Percentiles rank a stretch among this genome's conserved stretches.
These are phyloP conservation scores for Aspergillus sergii DNA, from an alignment of 2,329 filamentous ascomycete genomes.

Conservation along the genomic window DNA sequence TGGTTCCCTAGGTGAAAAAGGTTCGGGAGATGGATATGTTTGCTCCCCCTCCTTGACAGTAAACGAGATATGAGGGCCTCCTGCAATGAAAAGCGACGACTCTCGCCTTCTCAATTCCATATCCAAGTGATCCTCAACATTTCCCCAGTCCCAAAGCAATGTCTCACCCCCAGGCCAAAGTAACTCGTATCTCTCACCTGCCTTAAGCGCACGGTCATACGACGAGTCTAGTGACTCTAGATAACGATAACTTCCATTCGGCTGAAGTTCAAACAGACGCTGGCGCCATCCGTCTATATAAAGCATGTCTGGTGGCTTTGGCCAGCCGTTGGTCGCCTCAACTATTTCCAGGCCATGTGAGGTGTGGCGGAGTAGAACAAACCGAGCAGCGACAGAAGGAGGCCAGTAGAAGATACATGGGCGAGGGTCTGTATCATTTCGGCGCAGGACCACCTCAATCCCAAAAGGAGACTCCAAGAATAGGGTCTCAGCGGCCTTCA, in stretches of 20 bases:
- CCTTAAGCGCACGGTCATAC: background rate
- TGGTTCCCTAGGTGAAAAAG: background rate
- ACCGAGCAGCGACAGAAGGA: background rate
- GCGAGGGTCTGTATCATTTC: background rate
- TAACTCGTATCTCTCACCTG: background rate
- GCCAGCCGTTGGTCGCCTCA: no score
- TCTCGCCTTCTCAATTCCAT: background rate
- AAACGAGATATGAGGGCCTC: background rate
- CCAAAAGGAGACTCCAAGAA: background rate
- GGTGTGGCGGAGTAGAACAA: background rate
- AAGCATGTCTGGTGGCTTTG: no score
- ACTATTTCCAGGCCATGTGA: background rate
- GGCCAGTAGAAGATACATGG: background rate
- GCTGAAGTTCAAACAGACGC: background rate
- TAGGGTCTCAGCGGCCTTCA: background rate
- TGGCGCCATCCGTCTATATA: background rate
- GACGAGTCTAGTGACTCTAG: background rate
- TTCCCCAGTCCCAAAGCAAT: background rate
- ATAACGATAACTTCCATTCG: background rate
- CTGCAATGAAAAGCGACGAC: background rate
- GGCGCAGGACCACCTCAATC: background rate
- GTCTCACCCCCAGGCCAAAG: background rate
- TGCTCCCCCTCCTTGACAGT: background rate
- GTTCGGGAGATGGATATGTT: background rate
- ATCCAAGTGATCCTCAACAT: background rate